Evolutionary conservation across 331 rosid genomes (phyloP).

Genomic region (Saraca asoca): DNA sequence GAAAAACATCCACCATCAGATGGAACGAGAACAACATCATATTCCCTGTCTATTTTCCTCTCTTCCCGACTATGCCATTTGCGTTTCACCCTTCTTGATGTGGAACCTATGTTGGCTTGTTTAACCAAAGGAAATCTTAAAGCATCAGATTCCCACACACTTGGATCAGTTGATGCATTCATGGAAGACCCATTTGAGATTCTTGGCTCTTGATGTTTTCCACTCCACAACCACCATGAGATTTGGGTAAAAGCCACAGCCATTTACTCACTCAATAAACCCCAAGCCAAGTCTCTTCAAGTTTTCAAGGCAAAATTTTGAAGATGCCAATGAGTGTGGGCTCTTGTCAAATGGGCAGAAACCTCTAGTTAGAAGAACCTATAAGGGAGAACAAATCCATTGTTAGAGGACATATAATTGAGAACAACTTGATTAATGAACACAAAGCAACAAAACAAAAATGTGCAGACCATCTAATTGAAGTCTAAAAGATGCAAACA

Average conservation of each 20-base stretch:
- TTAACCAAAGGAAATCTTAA: constrained; percentile 69
- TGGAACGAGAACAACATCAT: constrained; percentile 88
- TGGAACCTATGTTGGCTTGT: constrained; percentile 52
- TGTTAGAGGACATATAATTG: constrained; percentile 29
- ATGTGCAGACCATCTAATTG: constrained; percentile 12
- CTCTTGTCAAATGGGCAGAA: constrained; percentile 10
- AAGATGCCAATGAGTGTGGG: background rate
- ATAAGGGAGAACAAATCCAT: constrained; percentile 17
- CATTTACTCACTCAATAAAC: constrained; percentile 40
- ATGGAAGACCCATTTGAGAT: constrained; percentile 56
- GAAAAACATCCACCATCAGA: constrained; percentile 90
- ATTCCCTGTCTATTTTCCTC: constrained; percentile 76
- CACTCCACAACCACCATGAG: constrained; percentile 94
- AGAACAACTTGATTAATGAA: constrained; percentile 28
- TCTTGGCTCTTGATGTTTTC: constrained; percentile 73
- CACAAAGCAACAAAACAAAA: constrained; percentile 11
- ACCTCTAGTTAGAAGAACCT: constrained; percentile 32
- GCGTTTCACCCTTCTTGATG: constrained; percentile 75
- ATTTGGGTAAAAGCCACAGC: constrained; percentile 81
- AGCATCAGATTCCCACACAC: constrained; percentile 68
- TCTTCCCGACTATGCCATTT: constrained; percentile 92
- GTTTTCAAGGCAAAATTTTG: constrained; percentile 20
- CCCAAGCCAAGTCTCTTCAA: background rate
- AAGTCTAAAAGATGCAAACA: constrained; percentile 19
- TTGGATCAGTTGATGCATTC: constrained; percentile 57